Base-by-base conservation (phyloP, 2,329 filamentous ascomycete genomes). In the Diaporthe australafricana region DNA sequence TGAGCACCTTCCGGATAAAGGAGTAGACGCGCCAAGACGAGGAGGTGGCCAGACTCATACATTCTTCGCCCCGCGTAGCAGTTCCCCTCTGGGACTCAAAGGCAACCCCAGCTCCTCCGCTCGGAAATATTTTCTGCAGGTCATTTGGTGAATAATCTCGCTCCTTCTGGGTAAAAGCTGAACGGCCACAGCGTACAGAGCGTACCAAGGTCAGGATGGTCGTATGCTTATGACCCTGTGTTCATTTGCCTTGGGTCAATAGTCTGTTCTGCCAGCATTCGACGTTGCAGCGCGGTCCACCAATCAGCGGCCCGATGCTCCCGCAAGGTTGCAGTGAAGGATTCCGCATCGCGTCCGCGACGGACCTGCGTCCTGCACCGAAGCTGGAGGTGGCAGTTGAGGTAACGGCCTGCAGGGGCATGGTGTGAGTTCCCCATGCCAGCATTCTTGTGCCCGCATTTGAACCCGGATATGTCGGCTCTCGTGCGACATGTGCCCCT, bases 1-100 rank as follows among this genome's bases (percentile, higher is more conserved):
- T 65, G 45, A 65, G 30, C 60, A 65, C 60, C 60, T 65, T 65
- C 60, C 60, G 60, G 60, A 65, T 65, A 65, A 65, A 65, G 60
- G 14, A 50, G 45, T 2, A 32, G 60, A 65, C 38, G 60, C 45
- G 60, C 60, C 60, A 65, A 65, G 60, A 45, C 60, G 60, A 50
- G 60, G 60, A 45, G 30, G 30, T 65, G 60, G 60, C 45, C 45
- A 65, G 60, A 65, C 14, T 7, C 60, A 45, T 25, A 22, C 45
- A 20, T 50, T 25, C 35, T 12, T 65, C 30, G 45, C n/a, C 35
- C 60, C 60, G 60, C 45, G 47, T 48, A 30, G 12, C n/a, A 50
- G 16, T 65, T 65, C 60, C 60, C 17, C 20, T 50, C 60, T 50
- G n/a, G 60, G 60, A 1, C 7, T 48, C 30, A 30, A 35, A 48